Evolutionary conservation across 768 basidiomycete species (phyloP).

Genomic region (Boletellus emodensis): DNA sequence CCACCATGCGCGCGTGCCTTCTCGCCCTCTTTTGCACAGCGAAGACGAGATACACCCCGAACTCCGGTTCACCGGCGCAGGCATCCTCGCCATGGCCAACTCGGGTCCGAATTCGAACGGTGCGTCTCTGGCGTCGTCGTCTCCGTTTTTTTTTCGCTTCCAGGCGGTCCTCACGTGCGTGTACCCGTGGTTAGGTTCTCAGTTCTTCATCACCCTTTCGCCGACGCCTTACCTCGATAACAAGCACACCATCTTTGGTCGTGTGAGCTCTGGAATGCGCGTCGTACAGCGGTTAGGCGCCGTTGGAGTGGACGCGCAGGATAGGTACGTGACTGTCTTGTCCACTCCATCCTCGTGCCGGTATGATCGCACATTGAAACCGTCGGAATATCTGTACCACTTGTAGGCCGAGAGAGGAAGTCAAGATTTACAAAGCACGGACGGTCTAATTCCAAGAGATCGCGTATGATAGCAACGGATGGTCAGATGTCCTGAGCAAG

Average conservation of each 20-base stretch:
- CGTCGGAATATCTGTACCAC: not conserved
- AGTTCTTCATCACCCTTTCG: constrained; percentile 86
- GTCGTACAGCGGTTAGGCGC: constrained; percentile 90
- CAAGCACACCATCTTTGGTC: constrained; percentile 88
- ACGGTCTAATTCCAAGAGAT: constrained; percentile 9
- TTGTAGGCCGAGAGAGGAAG: constrained; percentile 61
- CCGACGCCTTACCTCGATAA: constrained; percentile 83
- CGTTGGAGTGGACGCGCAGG: constrained; percentile 84
- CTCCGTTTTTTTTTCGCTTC: too few relatives aligned
- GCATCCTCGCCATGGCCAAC: constrained; percentile 96
- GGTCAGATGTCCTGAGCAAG: too few relatives aligned
- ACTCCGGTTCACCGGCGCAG: constrained; percentile 90
- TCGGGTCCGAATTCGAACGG: constrained; percentile 93
- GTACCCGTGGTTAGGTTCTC: constrained; percentile 60
- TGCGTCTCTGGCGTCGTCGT: constrained; percentile 15
- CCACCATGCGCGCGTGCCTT: not conserved
- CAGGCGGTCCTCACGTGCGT: constrained; percentile 7
- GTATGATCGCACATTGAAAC: not conserved
- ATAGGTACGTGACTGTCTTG: constrained; percentile 52
- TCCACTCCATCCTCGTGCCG: too few relatives aligned
- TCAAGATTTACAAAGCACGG: constrained; percentile 83
- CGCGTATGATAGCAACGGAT: too few relatives aligned
- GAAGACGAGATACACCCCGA: constrained; percentile 92
- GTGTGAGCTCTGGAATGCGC: constrained; percentile 87
- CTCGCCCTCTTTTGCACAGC: constrained; percentile 35